A percentile compares a stretch with the other conserved stretches of the same genome.
phyloP scores from a whole-genome alignment of 192 early-diverging fungal species.

The Phycomyces blakesleeanus region DNA sequence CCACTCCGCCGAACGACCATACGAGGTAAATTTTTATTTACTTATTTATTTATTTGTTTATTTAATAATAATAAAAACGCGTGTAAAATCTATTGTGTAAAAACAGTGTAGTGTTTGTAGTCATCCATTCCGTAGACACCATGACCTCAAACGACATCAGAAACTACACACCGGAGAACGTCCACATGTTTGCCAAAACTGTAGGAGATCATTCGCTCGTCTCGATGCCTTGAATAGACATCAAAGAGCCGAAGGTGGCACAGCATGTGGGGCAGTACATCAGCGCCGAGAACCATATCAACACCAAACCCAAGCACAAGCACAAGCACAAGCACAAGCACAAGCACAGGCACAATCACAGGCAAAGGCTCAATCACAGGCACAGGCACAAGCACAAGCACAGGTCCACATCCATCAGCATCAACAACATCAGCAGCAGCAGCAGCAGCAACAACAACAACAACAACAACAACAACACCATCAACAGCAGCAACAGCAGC shows the following conservation, averaged over 20 bases:
- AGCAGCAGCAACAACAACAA: neutral
- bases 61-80: conserved; percentile 5
- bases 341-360: too few relatives aligned
- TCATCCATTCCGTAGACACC: conserved; percentile 56
- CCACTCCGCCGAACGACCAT: conserved; percentile 27
- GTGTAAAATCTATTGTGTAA: neutral
- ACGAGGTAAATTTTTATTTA: conserved; percentile 18
- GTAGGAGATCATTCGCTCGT: conserved; percentile 78
- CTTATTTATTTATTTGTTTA: neutral
- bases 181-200: conserved; percentile 69
- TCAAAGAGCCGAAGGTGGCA: conserved; percentile 45
- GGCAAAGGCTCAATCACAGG: too few relatives aligned
- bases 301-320: neutral
- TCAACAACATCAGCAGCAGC: conserved; percentile 3
- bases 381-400: too few relatives aligned
- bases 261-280: conserved; percentile 28
- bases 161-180: conserved; percentile 75
- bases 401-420: too few relatives aligned
- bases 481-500: neutral
- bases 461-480: neutral
- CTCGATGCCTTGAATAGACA: conserved; percentile 80
- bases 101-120: conserved; percentile 35
- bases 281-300: neutral
- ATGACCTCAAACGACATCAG: conserved; percentile 88
- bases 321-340: conserved; percentile 12